Conservation (phyloP, 345 rosid species). For the Ricinus communis region DNA sequence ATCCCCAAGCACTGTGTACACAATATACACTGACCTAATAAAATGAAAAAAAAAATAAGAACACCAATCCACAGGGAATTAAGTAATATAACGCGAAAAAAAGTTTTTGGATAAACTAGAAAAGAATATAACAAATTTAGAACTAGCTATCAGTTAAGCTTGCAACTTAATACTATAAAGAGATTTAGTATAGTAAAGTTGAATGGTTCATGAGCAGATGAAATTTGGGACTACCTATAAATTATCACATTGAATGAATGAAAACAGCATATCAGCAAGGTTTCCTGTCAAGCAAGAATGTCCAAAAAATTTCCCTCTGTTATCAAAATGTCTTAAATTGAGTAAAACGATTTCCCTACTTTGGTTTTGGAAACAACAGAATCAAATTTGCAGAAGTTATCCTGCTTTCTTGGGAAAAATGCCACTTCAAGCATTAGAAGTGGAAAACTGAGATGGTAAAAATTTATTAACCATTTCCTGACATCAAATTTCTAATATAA, state of each 20-base stretch:
- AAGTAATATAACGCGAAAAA: background rate
- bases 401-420: background rate
- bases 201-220: background rate
- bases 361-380: background rate
- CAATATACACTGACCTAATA: slow-evolving; percentile 88
- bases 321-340: background rate
- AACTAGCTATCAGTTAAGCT: background rate
- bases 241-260: background rate
- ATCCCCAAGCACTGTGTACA: slow-evolving; percentile 88
- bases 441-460: background rate
- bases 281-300: background rate
- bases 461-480: background rate
- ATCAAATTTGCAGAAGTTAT: background rate
- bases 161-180: background rate
- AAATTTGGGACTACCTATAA: background rate
- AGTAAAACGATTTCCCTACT: background rate
- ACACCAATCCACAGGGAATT: background rate
- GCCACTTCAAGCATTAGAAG: background rate
- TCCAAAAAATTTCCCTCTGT: background rate
- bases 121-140: background rate
- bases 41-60: slow-evolving; percentile 8
- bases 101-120: background rate
- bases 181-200: too few relatives aligned
- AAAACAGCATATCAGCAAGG: background rate
- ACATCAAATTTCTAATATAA: background rate